A percentile compares a stretch with the other conserved stretches of the same genome.
Evolutionary conservation across 345 rosid species (phyloP).

Genomic region (Syzygium aromaticum): DNA sequence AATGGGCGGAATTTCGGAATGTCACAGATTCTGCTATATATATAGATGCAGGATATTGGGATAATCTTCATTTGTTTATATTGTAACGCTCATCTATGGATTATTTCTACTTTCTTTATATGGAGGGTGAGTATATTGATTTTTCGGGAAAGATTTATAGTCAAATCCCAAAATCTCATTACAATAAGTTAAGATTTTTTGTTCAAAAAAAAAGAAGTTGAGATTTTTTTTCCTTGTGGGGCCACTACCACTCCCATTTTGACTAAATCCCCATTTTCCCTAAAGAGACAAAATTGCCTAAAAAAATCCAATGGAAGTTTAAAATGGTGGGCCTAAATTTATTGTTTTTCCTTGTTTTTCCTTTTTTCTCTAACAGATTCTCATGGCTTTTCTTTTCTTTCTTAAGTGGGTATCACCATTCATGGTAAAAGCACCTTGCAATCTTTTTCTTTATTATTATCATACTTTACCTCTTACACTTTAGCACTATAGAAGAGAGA

Average conservation of each 20-base stretch:
- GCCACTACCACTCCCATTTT: not conserved
- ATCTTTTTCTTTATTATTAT: not conserved
- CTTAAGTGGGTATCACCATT: not conserved
- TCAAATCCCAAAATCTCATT: not conserved
- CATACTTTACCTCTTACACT: not conserved
- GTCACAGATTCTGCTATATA: not conserved
- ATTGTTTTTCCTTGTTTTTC: not conserved
- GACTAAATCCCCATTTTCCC: not conserved
- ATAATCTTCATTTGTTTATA: not conserved
- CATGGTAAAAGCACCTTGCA: too few relatives aligned
- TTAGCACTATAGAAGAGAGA: not conserved
- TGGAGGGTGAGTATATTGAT: not conserved
- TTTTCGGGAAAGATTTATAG: not conserved
- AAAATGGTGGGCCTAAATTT: not conserved
- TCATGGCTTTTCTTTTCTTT: not conserved
- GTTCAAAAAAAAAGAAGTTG: too few relatives aligned
- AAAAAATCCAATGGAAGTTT: not conserved
- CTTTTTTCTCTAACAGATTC: not conserved
- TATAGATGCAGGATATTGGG: not conserved
- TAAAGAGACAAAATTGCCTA: not conserved
- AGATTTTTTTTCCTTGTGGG: not conserved
- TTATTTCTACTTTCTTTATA: too few relatives aligned
- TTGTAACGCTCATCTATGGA: not conserved
- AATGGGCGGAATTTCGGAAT: too few relatives aligned
- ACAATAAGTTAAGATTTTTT: too few relatives aligned